Percentiles rank a stretch among this genome's conserved stretches.
These are phyloP conservation scores for Phytophthora sp. DNA, from an alignment of 352 stramenopile genomes.

Conservation along the genomic window DNA sequence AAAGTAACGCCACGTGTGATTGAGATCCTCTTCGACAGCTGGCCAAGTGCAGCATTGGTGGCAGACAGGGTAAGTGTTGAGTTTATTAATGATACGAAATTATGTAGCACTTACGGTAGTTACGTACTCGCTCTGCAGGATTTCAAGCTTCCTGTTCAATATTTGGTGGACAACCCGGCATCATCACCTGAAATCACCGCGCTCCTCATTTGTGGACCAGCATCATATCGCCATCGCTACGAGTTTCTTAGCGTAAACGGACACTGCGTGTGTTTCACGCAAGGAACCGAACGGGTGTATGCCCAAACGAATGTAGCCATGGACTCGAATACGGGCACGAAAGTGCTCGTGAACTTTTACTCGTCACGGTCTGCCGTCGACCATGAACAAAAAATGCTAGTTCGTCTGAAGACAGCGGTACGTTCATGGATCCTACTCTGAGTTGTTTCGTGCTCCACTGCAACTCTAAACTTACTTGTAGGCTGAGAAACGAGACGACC, in stretches of 20 bases:
- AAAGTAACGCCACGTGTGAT: conserved; percentile 56
- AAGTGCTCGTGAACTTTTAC: conserved; percentile 71
- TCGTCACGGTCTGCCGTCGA: conserved; percentile 39
- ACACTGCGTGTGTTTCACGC: conserved; percentile 41
- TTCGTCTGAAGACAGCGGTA: conserved; percentile 51
- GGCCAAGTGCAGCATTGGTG: conserved; percentile 57
- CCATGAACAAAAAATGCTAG: conserved; percentile 51
- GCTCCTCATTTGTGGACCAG: conserved; percentile 60
- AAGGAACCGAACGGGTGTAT: conserved; percentile 46
- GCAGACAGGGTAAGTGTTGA: conserved; percentile 49
- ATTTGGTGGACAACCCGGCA: conserved; percentile 68
- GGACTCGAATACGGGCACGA: conserved; percentile 56
- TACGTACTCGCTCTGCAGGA: conserved; percentile 40
- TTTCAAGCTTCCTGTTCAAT: conserved; percentile 73
- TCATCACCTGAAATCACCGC: conserved; percentile 53
- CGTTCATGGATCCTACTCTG: too few species aligned
- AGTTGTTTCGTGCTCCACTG: too few species aligned
- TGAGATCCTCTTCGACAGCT: conserved; percentile 77
- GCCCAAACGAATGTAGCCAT: conserved; percentile 60
- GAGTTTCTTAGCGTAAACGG: conserved; percentile 54
- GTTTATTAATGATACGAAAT: background rate
- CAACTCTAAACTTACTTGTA: conserved; percentile 1
- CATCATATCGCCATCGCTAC: conserved; percentile 74
- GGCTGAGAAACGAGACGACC: conserved; percentile 22
- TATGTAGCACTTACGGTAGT: background rate